A percentile compares a stretch with the other conserved stretches of the same genome.
Evolutionary conservation across 2,329 filamentous ascomycete genomes (phyloP).

Genomic region (Aspergillus hiratsukae): DNA sequence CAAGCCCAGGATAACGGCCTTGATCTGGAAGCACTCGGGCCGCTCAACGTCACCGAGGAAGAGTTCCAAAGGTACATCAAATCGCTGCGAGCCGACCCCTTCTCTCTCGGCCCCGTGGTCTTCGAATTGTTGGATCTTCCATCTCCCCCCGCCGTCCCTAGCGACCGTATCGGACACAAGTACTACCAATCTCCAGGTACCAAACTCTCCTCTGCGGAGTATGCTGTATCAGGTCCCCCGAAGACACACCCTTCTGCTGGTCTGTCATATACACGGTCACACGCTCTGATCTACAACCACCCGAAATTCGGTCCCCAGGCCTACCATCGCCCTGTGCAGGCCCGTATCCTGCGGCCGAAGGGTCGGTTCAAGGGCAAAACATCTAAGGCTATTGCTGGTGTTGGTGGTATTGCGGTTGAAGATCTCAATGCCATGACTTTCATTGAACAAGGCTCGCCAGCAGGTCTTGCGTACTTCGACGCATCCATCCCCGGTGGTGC

Average conservation of each 20-base stretch:
- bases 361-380: conserved; percentile 29
- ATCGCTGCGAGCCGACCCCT: conserved; percentile 38
- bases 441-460: conserved; percentile 30
- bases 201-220: conserved; percentile 38
- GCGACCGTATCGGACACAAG: conserved; percentile 28
- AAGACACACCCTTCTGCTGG: conserved; percentile 63
- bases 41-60: conserved; percentile 37
- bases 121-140: conserved; percentile 55
- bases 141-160: conserved; percentile 37
- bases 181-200: conserved; percentile 35
- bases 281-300: conserved; percentile 55
- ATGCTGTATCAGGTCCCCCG: conserved; percentile 48
- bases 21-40: conserved; percentile 26
- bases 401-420: conserved; percentile 40
- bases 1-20: conserved; percentile 39
- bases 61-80: conserved; percentile 45
- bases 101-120: conserved; percentile 50
- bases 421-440: conserved; percentile 34
- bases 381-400: conserved; percentile 34
- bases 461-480: conserved; percentile 42
- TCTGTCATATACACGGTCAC: conserved; percentile 56
- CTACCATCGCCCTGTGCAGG: conserved; percentile 49
- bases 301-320: conserved; percentile 57
- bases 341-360: conserved; percentile 53
- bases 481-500: conserved; percentile 46